Base-by-base conservation (phyloP, 2,329 filamentous ascomycete genomes). In the Sclerotinia trifoliorum region DNA sequence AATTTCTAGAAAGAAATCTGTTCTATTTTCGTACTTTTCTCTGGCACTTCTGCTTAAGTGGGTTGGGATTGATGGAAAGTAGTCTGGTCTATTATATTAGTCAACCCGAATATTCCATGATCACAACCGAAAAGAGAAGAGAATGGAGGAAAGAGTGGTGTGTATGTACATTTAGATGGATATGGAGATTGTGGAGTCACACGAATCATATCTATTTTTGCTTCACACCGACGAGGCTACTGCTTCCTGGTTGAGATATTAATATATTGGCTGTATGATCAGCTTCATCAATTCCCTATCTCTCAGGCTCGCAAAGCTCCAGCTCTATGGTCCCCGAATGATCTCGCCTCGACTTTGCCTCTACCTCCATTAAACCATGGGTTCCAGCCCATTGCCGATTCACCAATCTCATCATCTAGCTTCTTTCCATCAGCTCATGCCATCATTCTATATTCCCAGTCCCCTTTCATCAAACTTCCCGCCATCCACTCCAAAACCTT, bases 1-100 rank as follows among this genome's bases (percentile, higher is more conserved):
- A 2, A 19, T 5, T 6, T 8, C n/a, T 6, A 10, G 55, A 42
- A 17, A 5, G n/a, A 0, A 21, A 1, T 3, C 2, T 32, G 4
- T 2, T 1, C 4, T n/a, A 1, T 7, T n/a, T n/a, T 2, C 8
- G 10, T 3, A 24, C 21, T n/a, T 48, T 48, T 21, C 7, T 17
- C 39, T 15, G 5, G 39, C 15, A 42, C 13, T 42, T 42, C 15
- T 42, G 39, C 15, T 5, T 2, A 42, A 42, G 39, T 42, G 13
- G 13, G 39, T 42, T 5, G 39, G 10, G 35, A 11, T 39, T 39
- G 39, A 10, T 39, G 39, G 13, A 17, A 42, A 42, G 39, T 17
- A 5, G 39, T 42, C 13, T 42, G 11, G 39, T 42, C 39, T 42
- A 5, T 13, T 17, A 3, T 42, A 17, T 42, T 42, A 42, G 39